Evolutionary conservation across 345 rosid genomes (phyloP).

Genomic region (Dimocarpus longan): DNA sequence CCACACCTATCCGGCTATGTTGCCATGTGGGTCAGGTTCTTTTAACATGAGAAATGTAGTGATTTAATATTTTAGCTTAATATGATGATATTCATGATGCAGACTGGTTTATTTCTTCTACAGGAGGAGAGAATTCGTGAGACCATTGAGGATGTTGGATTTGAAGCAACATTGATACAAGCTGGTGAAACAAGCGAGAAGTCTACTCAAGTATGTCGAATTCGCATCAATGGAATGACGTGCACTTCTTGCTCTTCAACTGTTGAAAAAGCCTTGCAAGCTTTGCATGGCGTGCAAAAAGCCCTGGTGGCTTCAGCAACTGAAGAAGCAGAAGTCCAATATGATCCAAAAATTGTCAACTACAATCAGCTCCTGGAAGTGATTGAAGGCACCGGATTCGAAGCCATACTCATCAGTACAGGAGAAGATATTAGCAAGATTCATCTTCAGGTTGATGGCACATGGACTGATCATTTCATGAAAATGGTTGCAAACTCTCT

Average conservation of each 20-base stretch:
- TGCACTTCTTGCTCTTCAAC: conserved; percentile 85
- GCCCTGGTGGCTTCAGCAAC: conserved; percentile 86
- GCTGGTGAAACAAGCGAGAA: conserved; percentile 49
- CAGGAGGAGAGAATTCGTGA: conserved; percentile 87
- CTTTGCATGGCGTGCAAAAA: conserved; percentile 61
- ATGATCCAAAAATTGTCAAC: conserved; percentile 54
- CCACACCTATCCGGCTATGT: no score
- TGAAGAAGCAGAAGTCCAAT: conserved; percentile 82
- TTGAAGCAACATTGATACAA: conserved; percentile 58
- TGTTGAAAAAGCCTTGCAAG: conserved; percentile 64
- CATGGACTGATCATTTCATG: conserved; percentile 50
- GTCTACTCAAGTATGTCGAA: conserved; percentile 64
- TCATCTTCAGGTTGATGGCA: conserved; percentile 73
- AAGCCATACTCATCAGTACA: conserved; percentile 66
- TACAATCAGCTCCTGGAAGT: conserved; percentile 45
- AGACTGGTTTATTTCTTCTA: neutral
- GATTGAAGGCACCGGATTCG: conserved; percentile 69
- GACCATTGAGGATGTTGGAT: conserved; percentile 85
- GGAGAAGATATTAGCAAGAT: conserved; percentile 74
- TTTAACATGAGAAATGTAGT: no score
- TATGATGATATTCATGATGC: no score
- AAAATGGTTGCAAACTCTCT: conserved; percentile 58
- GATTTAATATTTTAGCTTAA: no score
- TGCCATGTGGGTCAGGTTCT: no score
- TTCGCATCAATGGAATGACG: conserved; percentile 83